Conservation (phyloP, 768 basidiomycete genomes). For the Pulveroboletus sp. region DNA sequence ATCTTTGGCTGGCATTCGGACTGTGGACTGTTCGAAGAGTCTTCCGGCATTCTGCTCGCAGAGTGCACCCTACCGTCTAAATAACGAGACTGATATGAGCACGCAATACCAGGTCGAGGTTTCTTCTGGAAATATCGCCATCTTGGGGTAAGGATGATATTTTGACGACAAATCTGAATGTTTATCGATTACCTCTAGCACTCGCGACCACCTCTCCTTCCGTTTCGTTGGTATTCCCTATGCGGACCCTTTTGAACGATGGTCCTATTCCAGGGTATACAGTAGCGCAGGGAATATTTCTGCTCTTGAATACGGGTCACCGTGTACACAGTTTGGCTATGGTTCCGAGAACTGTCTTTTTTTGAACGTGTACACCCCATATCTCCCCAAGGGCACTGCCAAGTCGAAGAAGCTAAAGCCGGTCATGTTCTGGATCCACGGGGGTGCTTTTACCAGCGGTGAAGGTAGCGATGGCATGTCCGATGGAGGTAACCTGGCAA, state of each 20-base stretch:
- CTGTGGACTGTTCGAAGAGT: not conserved
- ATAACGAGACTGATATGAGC: constrained; percentile 4
- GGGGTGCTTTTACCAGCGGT: constrained; percentile 44
- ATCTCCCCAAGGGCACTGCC: constrained; percentile 24
- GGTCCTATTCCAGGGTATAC: constrained; percentile 39
- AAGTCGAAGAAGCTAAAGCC: constrained; percentile 31
- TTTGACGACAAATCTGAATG: not conserved
- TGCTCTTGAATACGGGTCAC: constrained; percentile 29
- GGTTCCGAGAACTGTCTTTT: constrained; percentile 38
- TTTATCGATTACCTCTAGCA: constrained; percentile 23
- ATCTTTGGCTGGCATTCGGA: constrained; percentile 4
- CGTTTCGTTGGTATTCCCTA: constrained; percentile 53
- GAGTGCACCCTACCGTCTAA: not conserved
- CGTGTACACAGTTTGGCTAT: constrained; percentile 31
- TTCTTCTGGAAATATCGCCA: not conserved
- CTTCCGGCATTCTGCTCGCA: constrained; percentile 10
- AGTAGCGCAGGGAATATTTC: constrained; percentile 27
- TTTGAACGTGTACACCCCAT: constrained; percentile 43
- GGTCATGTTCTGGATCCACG: constrained; percentile 52
- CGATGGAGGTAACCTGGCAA: constrained; percentile 40
- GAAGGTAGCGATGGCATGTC: constrained; percentile 38
- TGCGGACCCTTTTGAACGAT: constrained; percentile 40
- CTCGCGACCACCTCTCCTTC: constrained; percentile 42
- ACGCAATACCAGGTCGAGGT: constrained; percentile 7
- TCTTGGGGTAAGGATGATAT: constrained; percentile 4